Percentiles rank a stretch among this genome's conserved stretches.
Evolutionary conservation across 208 protist genomes (phyloP).

Genomic region (Wallacemonas sp.): DNA sequence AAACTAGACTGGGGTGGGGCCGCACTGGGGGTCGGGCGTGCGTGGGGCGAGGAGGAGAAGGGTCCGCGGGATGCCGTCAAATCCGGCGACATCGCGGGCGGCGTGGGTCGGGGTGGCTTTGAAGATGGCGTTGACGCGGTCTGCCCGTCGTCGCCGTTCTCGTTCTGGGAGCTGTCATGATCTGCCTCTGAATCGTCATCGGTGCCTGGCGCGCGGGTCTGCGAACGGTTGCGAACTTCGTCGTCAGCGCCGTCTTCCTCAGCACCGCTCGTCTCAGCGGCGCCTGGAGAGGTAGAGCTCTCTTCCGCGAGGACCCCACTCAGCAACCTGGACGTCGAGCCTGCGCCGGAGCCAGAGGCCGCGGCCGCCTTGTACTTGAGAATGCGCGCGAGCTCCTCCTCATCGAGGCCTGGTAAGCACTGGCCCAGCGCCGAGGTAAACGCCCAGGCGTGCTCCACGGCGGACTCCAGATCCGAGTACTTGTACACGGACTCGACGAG

Average conservation of each 20-base stretch:
- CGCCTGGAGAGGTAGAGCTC: neutral
- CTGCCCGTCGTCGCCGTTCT: neutral
- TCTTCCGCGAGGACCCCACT: neutral
- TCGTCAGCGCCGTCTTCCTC: neutral
- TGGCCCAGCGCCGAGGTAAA: constrained; percentile 18
- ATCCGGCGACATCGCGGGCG: neutral
- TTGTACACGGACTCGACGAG: constrained; percentile 19
- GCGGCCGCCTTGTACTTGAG: constrained; percentile 13
- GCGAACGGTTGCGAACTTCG: neutral
- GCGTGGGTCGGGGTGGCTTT: neutral
- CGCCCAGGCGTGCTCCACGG: constrained; percentile 10
- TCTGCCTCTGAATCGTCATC: too few relatives aligned
- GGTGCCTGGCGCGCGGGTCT: neutral
- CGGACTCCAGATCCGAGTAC: constrained; percentile 25
- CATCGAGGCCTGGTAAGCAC: constrained; percentile 19
- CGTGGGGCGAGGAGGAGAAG: neutral
- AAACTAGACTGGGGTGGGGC: too few relatives aligned
- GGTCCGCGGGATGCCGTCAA: neutral
- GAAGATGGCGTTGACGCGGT: neutral
- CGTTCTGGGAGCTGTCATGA: too few relatives aligned
- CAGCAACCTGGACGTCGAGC: neutral
- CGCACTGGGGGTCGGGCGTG: neutral
- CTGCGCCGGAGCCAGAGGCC: neutral
- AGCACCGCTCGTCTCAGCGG: neutral
- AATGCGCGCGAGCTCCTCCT: constrained; percentile 15